phyloP scores from a whole-genome alignment of 2,329 filamentous ascomycete species.

The Stagonosporopsis tanaceti region DNA sequence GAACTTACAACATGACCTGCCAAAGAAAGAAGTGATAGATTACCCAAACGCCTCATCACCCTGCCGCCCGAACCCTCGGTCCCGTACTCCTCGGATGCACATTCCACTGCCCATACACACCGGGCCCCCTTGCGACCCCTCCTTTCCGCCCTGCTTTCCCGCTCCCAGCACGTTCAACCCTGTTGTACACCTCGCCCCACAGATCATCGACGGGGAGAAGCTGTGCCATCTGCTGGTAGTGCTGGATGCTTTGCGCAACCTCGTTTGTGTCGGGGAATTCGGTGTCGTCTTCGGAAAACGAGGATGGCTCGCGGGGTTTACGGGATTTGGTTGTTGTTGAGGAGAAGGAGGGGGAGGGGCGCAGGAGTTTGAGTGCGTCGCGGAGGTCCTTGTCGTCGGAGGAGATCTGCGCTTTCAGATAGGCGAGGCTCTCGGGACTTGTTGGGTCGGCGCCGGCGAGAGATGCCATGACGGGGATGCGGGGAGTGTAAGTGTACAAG shows the following conservation, averaged over 20 bases:
- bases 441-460: constrained; percentile 55
- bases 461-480: constrained; percentile 80
- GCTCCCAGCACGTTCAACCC: not conserved
- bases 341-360: not conserved
- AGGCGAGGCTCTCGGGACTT: constrained; percentile 57
- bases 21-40: too few species aligned
- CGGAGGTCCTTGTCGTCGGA: constrained; percentile 76
- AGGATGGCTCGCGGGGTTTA: too few species aligned
- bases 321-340: too few species aligned
- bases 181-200: constrained; percentile 29
- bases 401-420: constrained; percentile 86
- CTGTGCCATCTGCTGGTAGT: constrained; percentile 41
- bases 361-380: constrained; percentile 69
- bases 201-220: constrained; percentile 37
- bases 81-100: constrained; percentile 27
- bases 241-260: constrained; percentile 16
- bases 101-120: constrained; percentile 16
- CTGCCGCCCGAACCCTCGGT: not conserved
- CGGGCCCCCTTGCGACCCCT: too few species aligned
- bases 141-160: not conserved
- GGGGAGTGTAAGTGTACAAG: constrained; percentile 71
- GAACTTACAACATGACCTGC: too few species aligned
- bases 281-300: too few species aligned
- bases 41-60: too few species aligned
- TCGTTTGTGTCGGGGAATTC: too few species aligned